These are phyloP conservation scores for Plasmodium sp. DNA, from an alignment of 169 alveolate genomes.

Conservation along the genomic window DNA sequence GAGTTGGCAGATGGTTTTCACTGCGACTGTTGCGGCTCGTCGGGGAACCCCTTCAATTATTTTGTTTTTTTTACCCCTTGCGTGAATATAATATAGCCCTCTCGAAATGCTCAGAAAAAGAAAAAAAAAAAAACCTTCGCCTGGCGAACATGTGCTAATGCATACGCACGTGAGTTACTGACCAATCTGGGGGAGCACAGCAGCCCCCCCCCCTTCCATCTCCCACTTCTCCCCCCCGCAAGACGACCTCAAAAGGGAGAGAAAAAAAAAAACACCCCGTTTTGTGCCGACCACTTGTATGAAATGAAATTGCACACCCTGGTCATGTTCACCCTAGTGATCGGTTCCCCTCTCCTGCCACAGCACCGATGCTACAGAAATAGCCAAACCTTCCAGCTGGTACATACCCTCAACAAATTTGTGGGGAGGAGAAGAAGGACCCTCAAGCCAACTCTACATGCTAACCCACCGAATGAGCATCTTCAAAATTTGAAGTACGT, in stretches of 20 bases:
- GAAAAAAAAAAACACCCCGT: background rate
- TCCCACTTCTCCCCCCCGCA: background rate
- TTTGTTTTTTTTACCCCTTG: too few relatives aligned
- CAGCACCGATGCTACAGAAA: conserved; percentile 7
- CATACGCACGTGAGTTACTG: background rate
- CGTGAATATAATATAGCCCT: too few relatives aligned
- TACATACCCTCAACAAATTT: background rate
- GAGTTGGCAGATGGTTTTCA: background rate
- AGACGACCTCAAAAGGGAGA: background rate
- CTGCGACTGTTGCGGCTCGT: background rate
- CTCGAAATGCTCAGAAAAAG: too few relatives aligned
- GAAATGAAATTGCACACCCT: conserved; percentile 29
- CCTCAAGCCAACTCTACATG: background rate
- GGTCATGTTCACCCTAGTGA: background rate
- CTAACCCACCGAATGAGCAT: conserved; percentile 18
- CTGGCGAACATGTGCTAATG: background rate
- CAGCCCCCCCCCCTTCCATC: background rate
- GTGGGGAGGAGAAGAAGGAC: background rate
- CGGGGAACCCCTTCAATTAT: background rate
- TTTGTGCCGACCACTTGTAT: background rate
- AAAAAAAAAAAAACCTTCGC: background rate
- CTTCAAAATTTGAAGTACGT: conserved; percentile 38
- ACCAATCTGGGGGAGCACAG: background rate
- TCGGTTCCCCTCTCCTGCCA: background rate
- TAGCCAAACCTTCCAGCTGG: background rate